Evolutionary conservation across 176 grass and related monocot genomes (phyloP), one percentile per base, ranked within the genome.

Genomic region (Oryza nivara): DNA sequence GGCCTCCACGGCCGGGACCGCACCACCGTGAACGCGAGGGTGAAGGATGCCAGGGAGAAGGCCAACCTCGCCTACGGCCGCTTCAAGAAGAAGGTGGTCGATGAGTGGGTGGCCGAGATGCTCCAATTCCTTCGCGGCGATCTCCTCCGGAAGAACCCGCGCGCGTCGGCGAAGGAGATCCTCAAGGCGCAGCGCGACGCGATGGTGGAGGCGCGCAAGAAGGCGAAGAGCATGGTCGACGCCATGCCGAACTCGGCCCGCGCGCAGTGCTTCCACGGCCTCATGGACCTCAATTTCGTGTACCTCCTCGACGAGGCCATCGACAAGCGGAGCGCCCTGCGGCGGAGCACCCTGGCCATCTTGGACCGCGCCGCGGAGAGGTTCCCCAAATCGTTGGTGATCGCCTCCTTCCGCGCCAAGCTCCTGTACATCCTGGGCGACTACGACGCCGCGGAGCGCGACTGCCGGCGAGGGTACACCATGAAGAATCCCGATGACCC

Each of bases 251-350:
- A 19, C 47, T 73, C 78, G 48, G 36, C 3, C 13, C 87, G 87
- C 47, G 63, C 76, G 47, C 76, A 74, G 63, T 30, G 74, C 63
- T 76, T 88, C 36, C 20, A 56, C 25, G 61, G 45, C 19, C 79
- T 80, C 87, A 68, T 75, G 81, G 81, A 88, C n/a, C 48, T 84
- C 2, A 70, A 61, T 36, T 80, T 84, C 82, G 36, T 67, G 19
- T 70, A 81, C 32, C 10, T 70, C 35, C 87, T 88, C 14, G 69
- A 88, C 69, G 28, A 47, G 13, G 36, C 87, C 87, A 15, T 74
- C 38, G 70, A 88, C 82, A 84, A 74, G 87, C 54, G 70, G 60
- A 15, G 35, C 26, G 22, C 79, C 40, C 81, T 88, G 75, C 87
- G 35, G 20, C 87, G 87, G 11, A 84, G 81, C 28, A 84, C 87